A percentile compares a stretch with the other conserved stretches of the same genome.
phyloP scores from a whole-genome alignment of 176 grass and related monocot genomes.

The Bonia amplexicaulis region DNA sequence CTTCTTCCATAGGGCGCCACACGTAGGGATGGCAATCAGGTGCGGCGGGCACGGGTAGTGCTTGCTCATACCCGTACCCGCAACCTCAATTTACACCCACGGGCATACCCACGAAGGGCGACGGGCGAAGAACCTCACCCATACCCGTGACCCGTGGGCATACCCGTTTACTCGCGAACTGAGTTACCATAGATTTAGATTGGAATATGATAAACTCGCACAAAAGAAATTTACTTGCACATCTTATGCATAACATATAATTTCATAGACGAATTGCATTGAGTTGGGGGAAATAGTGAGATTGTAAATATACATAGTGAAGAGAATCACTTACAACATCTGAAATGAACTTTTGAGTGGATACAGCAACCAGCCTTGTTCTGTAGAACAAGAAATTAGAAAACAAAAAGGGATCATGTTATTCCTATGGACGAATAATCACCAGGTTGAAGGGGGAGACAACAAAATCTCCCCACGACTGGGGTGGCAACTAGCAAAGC shows the following conservation, averaged over 20 bases:
- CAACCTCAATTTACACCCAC: too few relatives aligned
- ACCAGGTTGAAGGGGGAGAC: neutral
- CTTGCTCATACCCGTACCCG: too few relatives aligned
- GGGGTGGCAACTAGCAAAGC: neutral
- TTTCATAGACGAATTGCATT: neutral
- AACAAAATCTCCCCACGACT: neutral
- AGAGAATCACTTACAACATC: constrained; percentile 90
- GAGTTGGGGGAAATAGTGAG: neutral
- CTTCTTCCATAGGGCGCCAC: too few relatives aligned
- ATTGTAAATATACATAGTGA: constrained; percentile 56
- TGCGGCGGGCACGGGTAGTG: too few relatives aligned
- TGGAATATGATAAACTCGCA: neutral
- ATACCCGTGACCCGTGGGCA: too few relatives aligned
- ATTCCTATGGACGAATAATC: neutral
- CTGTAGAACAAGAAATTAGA: constrained; percentile 42
- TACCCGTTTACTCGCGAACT: too few relatives aligned
- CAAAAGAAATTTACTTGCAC: neutral
- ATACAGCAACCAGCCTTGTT: constrained; percentile 86
- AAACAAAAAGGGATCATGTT: neutral
- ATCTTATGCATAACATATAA: neutral
- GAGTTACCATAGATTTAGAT: neutral
- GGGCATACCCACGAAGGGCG: too few relatives aligned
- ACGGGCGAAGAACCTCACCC: too few relatives aligned
- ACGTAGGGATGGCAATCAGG: too few relatives aligned
- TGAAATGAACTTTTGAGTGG: constrained; percentile 92